Conservation (phyloP, 1,139 yeast genomes). For the Pichia sp. region DNA sequence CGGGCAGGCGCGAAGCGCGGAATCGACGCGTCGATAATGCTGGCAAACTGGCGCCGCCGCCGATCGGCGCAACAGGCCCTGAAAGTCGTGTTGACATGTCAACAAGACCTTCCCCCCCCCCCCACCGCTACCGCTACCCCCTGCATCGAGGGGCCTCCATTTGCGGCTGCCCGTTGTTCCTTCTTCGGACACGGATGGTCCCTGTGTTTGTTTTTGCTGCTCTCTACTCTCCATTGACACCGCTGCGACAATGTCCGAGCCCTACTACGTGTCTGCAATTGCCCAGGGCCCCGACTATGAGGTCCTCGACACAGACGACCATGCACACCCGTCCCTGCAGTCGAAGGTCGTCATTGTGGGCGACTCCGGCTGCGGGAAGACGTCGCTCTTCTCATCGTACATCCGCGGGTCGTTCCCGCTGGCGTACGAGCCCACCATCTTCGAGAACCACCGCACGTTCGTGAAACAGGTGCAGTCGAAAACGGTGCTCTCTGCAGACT, state of each 20-base stretch:
- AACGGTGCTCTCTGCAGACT: constrained; percentile 53
- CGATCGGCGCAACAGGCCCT: background rate
- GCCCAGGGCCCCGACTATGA: constrained; percentile 13
- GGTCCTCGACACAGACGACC: constrained; percentile 10
- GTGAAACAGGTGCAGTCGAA: constrained; percentile 43
- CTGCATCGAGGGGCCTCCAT: too few relatives aligned
- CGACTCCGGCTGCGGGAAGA: constrained; percentile 94
- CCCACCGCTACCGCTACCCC: too few relatives aligned
- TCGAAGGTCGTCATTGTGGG: constrained; percentile 84
- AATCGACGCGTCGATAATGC: background rate
- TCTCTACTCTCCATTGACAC: too few relatives aligned
- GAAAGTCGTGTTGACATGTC: too few relatives aligned
- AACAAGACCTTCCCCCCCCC: too few relatives aligned
- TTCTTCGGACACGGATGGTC: too few relatives aligned
- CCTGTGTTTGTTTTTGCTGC: too few relatives aligned
- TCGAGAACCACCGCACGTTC: constrained; percentile 75
- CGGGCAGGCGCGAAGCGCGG: background rate
- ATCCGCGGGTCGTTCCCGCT: constrained; percentile 67
- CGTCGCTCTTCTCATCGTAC: constrained; percentile 78
- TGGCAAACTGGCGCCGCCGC: background rate
- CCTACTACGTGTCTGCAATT: constrained; percentile 10
- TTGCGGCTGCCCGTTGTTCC: too few relatives aligned
- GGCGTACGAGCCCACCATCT: constrained; percentile 82
- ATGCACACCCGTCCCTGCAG: constrained; percentile 31
- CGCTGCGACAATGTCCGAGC: background rate